These are phyloP conservation scores for Bacterosira constricta DNA, from an alignment of 108 stramenopile genomes.

Conservation along the genomic window DNA sequence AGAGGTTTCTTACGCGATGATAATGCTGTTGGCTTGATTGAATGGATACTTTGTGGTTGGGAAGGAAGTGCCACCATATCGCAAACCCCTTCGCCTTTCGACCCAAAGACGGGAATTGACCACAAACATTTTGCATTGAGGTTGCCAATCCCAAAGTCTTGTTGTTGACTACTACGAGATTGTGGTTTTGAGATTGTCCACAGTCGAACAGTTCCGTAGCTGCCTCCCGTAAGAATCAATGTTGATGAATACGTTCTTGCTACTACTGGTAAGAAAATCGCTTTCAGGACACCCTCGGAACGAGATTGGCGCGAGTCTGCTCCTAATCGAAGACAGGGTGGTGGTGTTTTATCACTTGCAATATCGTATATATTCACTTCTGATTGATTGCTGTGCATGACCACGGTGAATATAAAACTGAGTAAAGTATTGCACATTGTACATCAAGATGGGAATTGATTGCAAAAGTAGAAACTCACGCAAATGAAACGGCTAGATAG, in stretches of 20 bases:
- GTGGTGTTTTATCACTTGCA: constrained; percentile 18
- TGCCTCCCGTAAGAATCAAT: constrained; percentile 34
- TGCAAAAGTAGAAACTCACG: constrained; percentile 7
- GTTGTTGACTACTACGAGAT: constrained; percentile 17
- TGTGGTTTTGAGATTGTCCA: constrained; percentile 41
- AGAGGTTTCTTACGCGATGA: constrained; percentile 16
- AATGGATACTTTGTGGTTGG: neutral
- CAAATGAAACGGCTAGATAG: constrained; percentile 42
- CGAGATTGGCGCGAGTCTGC: constrained; percentile 2
- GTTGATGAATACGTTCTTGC: constrained; percentile 4
- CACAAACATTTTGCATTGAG: constrained; percentile 35
- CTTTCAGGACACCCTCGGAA: constrained; percentile 23
- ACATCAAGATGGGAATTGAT: neutral
- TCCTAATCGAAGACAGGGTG: constrained; percentile 30
- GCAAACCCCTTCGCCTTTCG: constrained; percentile 34
- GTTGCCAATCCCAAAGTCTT: constrained; percentile 7
- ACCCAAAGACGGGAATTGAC: constrained; percentile 35
- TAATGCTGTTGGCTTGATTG: neutral
- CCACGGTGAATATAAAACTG: neutral
- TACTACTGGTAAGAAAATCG: constrained; percentile 7
- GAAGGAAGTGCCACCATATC: constrained; percentile 25
- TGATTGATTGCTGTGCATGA: constrained; percentile 20
- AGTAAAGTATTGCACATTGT: neutral
- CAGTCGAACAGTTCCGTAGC: constrained; percentile 29
- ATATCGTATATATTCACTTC: constrained; percentile 41